Base-by-base conservation (phyloP, 768 basidiomycete genomes). In the Albatrellus ellisii region DNA sequence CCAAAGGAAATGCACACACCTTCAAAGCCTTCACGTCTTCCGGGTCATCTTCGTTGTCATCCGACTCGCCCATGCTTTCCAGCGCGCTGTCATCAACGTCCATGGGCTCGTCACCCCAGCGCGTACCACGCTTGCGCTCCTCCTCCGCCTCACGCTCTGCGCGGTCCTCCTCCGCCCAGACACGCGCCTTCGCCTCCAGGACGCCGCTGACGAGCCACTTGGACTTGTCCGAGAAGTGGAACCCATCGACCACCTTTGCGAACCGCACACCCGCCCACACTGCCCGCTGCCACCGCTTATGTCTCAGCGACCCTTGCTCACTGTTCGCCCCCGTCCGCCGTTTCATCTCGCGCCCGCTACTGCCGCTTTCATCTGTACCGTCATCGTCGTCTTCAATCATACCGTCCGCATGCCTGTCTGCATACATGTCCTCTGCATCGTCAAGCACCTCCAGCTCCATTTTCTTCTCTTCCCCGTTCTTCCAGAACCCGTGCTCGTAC, bases 401-500 rank as follows among this genome's bases (percentile, higher is more conserved):
- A 2, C 86, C 90, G 52, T 92, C 87, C 21, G 70, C 53, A 24
- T 53, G 57, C 45, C 78, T 74, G 9, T 62, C 64, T 1, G 56
- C 62, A 52, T 85, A 78, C 8, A 68, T 64, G 41, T 69, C 61
- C 40, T 82, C 71, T 36, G 94, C 66, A 1, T 91, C 79, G 52
- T 91, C 90, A 42, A 86, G 68, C 47, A 62, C 54, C 29, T 64
- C 62, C 36, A 70, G 67, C 43, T 79, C 78, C 39, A 79, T 81
- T 25, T 45, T 42, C 14, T 50, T 43, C 31, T 43, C 52, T 1
- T 66, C 47, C 22, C 43, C 45, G 39, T 67, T 66, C 55, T 82
- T 86, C 95, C 95, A 99, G 58, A 81, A 98, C 0, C 92, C 94
- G 29, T 87, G 76, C 58, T 94, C 90, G 56, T 83, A 98, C 12